phyloP scores from a whole-genome alignment of 106 monocot species.

The Allium fistulosum region DNA sequence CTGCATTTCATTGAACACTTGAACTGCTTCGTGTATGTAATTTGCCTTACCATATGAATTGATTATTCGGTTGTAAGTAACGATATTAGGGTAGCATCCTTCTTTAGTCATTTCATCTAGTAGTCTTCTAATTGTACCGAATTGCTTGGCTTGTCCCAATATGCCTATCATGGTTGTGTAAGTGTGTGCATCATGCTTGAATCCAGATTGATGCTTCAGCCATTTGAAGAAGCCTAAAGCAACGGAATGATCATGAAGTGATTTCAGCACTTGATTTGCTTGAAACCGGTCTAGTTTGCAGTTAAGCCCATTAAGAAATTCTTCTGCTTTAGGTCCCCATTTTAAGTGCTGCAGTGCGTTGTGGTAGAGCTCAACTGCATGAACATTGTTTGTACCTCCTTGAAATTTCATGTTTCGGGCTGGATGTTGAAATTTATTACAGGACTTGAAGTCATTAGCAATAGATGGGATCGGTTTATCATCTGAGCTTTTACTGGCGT shows the following conservation, averaged over 20 bases:
- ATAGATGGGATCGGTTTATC: neutral
- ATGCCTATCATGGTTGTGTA: constrained; percentile 98
- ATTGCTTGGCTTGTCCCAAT: constrained; percentile 83
- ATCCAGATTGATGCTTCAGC: constrained; percentile 74
- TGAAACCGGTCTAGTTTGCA: constrained; percentile 68
- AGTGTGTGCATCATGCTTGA: constrained; percentile 88
- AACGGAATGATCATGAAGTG: constrained; percentile 60
- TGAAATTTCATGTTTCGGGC: constrained; percentile 18
- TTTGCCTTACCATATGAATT: constrained; percentile 90
- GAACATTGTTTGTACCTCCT: constrained; percentile 19
- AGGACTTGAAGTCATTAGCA: constrained; percentile 2
- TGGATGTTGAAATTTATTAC: constrained; percentile 26
- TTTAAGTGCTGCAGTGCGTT: constrained; percentile 60
- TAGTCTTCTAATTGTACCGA: constrained; percentile 44
- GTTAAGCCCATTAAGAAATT: constrained; percentile 42
- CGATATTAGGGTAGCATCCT: constrained; percentile 70
- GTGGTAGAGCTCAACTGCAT: constrained; percentile 40
- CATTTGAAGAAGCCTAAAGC: constrained; percentile 89
- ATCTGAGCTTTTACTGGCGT: constrained; percentile 7
- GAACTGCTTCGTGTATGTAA: constrained; percentile 62
- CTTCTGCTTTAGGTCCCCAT: constrained; percentile 58
- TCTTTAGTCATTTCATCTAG: constrained; percentile 69
- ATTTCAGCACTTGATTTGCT: constrained; percentile 91
- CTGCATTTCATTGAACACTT: constrained; percentile 75
- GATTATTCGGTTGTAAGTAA: constrained; percentile 89